These are phyloP conservation scores for Olyra latifolia DNA, from an alignment of 176 grass and related monocot species.

Conservation along the genomic window DNA sequence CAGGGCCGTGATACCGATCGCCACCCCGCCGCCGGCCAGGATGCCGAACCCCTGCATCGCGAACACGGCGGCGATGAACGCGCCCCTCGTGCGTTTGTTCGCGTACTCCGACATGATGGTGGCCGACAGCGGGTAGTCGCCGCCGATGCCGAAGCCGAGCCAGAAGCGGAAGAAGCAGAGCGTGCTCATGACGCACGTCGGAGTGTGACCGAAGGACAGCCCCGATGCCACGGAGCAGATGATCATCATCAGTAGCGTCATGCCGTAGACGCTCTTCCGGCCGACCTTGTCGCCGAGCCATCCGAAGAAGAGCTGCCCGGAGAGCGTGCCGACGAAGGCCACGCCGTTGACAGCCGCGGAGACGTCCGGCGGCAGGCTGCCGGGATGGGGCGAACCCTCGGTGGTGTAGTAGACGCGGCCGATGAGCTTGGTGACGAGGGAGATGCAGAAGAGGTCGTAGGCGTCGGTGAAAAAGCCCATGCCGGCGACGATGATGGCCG, in stretches of 20 bases:
- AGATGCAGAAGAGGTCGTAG: constrained; percentile 90
- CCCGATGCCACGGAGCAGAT: constrained; percentile 31
- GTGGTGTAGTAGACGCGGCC: constrained; percentile 50
- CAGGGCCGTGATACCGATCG: constrained; percentile 29
- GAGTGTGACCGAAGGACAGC: constrained; percentile 16
- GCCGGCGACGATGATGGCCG: constrained; percentile 60
- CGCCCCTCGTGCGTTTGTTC: constrained; percentile 65
- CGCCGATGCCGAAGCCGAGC: constrained; percentile 83
- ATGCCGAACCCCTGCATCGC: constrained; percentile 85
- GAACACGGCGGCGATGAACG: constrained; percentile 79
- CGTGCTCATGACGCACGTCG: constrained; percentile 28
- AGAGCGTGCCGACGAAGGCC: constrained; percentile 38
- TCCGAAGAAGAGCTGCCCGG: constrained; percentile 38
- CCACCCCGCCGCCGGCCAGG: constrained; percentile 47
- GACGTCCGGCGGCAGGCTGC: constrained; percentile 18
- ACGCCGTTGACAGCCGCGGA: constrained; percentile 31
- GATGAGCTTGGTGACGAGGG: constrained; percentile 55
- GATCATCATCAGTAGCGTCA: constrained; percentile 38
- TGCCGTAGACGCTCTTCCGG: constrained; percentile 32
- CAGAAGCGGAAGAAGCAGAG: constrained; percentile 89
- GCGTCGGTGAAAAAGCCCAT: constrained; percentile 97
- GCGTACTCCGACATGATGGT: constrained; percentile 85
- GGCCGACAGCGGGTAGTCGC: constrained; percentile 64
- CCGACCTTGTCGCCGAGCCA: constrained; percentile 42
- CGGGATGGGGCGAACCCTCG: constrained; percentile 8